Conservation (phyloP, 805 yeast species). For the Priceomyces medius region DNA sequence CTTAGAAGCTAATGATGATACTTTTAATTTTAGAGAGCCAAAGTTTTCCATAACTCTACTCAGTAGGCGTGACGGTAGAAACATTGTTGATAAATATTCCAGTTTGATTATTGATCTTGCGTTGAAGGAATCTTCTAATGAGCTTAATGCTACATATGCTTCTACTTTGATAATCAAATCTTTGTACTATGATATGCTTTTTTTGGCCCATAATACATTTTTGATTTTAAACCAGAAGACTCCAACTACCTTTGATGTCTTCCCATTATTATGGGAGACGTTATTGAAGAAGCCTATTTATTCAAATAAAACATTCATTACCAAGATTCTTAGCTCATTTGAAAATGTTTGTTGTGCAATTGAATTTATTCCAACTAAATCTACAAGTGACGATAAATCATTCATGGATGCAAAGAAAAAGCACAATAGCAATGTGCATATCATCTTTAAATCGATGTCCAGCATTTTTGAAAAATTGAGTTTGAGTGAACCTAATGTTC, state of each 20-base stretch:
- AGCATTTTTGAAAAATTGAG: conserved; percentile 31
- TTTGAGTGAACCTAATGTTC: conserved; percentile 25
- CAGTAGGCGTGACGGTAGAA: conserved; percentile 47
- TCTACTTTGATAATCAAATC: conserved; percentile 37
- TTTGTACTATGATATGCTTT: conserved; percentile 46
- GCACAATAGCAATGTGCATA: conserved; percentile 30
- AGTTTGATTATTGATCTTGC: conserved; percentile 27
- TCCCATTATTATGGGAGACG: conserved; percentile 31
- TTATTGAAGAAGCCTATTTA: conserved; percentile 15
- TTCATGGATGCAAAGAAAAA: conserved; percentile 24
- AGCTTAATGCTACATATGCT: conserved; percentile 6
- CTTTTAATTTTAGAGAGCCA: conserved; percentile 17
- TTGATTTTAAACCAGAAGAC: conserved; percentile 15
- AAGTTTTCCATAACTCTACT: conserved; percentile 36
- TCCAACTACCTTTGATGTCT: conserved; percentile 33
- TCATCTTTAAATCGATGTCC: conserved; percentile 19
- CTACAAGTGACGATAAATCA: conserved; percentile 15
- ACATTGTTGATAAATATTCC: conserved; percentile 45
- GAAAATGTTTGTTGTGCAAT: conserved; percentile 16
- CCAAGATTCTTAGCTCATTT: conserved; percentile 16
- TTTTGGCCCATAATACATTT: conserved; percentile 27
- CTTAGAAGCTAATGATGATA: conserved; percentile 15
- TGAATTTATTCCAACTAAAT: conserved; percentile 24
- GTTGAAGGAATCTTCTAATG: conserved; percentile 19
- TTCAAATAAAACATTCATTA: conserved; percentile 11